Evolutionary conservation across 352 stramenopile genomes (phyloP), one percentile per base, ranked within the genome.

Genomic region (Globisporangium abappressorium): DNA sequence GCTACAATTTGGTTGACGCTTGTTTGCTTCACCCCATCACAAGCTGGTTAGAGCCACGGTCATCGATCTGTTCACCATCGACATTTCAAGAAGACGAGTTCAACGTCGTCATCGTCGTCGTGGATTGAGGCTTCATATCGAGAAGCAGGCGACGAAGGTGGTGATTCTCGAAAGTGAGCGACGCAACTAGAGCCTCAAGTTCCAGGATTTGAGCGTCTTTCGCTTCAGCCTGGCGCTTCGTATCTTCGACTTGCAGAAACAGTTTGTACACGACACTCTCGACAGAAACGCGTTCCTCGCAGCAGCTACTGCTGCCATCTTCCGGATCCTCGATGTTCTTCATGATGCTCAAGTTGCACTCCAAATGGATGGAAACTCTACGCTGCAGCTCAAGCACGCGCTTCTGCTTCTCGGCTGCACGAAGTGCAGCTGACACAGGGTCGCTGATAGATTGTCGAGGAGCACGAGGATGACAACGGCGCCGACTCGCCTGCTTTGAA

Each of bases 231-330:
- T 71, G 36, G 2, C 46, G 55, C 4, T 56, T 70, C 5, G 60
- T 22, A 3, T 57, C 60, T 41, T 78, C 56, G 2, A 81, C 43
- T 63, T 72, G 71, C 5, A 61, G 20, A 26, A 70, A 64, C 5
- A 85, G 78, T 46, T 72, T 57, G 33, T 74, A 65, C 34, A 84
- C 73, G 30, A 84, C 75, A 2, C 64, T 64, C 34, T 82, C 75
- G 20, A 76, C 54, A 1, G 70, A 77, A 15, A 75, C 73, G n/a
- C 64, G 73, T 26, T 80, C 57, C 1, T 62, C 61, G 28, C 68
- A 60, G 28, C 54, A 68, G 46, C 67, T 75, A 24, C 57, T 51
- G 41, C 62, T 66, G 8, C 36, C 53, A n/a, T 43, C 28, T 28
- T 59, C 9, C 4, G 26, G 20, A 7, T 74, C 28, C n/a, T 49